Evolutionary conservation across 73 alveolate genomes (phyloP).

Genomic region (Paraurostyla sp.): DNA sequence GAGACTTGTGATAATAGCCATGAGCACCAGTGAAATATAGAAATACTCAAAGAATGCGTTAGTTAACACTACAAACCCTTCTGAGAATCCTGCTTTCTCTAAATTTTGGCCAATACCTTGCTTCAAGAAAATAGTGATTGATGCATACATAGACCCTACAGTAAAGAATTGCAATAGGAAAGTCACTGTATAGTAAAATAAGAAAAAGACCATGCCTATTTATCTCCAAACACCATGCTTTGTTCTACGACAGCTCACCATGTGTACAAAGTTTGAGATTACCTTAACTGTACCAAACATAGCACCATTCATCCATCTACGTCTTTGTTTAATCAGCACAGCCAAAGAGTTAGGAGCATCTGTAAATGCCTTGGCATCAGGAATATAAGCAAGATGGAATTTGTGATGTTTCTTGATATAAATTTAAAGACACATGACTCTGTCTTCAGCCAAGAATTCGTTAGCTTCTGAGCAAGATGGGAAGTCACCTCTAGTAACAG

Average conservation of each 20-base stretch:
- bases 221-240: constrained; percentile 48
- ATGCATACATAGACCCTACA: constrained; percentile 63
- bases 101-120: background rate
- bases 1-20: constrained; percentile 16
- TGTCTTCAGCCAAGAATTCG: constrained; percentile 79
- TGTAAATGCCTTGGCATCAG: constrained; percentile 73
- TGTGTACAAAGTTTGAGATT: constrained; percentile 34
- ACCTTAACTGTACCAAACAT: constrained; percentile 71
- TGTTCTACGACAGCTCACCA: constrained; percentile 47
- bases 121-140: constrained; percentile 35
- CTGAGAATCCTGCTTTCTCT: background rate
- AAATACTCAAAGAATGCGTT: constrained; percentile 32
- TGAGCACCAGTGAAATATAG: constrained; percentile 38
- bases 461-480: constrained; percentile 73
- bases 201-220: constrained; percentile 31
- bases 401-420: background rate
- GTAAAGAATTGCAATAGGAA: constrained; percentile 43
- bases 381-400: constrained; percentile 59
- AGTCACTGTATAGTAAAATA: constrained; percentile 47
- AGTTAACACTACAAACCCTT: background rate
- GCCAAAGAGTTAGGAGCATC: constrained; percentile 76
- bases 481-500: constrained; percentile 40
- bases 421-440: constrained; percentile 76
- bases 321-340: constrained; percentile 69
- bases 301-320: constrained; percentile 85